Evolutionary conservation across 192 early-diverging fungal genomes (phyloP).

Genomic region (Coemansia interrupta): DNA sequence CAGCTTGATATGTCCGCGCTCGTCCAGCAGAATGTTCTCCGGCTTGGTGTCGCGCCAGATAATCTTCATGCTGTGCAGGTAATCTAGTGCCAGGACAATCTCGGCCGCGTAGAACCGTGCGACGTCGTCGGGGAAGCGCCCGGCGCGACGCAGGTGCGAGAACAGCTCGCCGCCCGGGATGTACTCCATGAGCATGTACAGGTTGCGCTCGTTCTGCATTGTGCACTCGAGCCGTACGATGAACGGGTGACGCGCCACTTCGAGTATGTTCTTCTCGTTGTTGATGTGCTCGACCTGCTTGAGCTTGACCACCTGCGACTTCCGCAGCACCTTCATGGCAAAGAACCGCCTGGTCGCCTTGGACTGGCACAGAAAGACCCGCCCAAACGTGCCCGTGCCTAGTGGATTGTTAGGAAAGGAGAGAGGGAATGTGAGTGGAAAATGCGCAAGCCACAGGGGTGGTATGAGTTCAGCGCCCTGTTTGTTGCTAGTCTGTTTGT

Average conservation of each 20-base stretch:
- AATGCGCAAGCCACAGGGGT: constrained; percentile 5
- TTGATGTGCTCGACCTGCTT: constrained; percentile 87
- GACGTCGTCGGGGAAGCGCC: constrained; percentile 91
- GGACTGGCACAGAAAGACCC: constrained; percentile 87
- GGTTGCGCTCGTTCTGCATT: constrained; percentile 89
- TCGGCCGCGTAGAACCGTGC: constrained; percentile 94
- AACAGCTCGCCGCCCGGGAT: constrained; percentile 96
- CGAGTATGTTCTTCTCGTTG: constrained; percentile 75
- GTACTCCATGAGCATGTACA: constrained; percentile 96
- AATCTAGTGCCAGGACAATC: constrained; percentile 93
- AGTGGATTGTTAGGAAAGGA: constrained; percentile 9
- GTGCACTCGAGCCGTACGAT: constrained; percentile 87
- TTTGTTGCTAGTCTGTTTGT: no score
- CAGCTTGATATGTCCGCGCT: constrained; percentile 90
- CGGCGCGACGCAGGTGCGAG: constrained; percentile 87
- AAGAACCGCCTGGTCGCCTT: constrained; percentile 64
- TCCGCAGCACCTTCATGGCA: constrained; percentile 85
- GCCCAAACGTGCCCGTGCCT: constrained; percentile 97
- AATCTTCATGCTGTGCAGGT: constrained; percentile 88
- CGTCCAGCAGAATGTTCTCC: constrained; percentile 81
- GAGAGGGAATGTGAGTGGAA: background rate
- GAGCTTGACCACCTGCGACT: constrained; percentile 74
- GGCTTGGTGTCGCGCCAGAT: constrained; percentile 98
- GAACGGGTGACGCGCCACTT: constrained; percentile 73
- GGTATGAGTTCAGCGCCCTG: background rate